These are phyloP conservation scores for Amylostereum areolatum DNA, from an alignment of 1,284 basidiomycete genomes.

Conservation along the genomic window DNA sequence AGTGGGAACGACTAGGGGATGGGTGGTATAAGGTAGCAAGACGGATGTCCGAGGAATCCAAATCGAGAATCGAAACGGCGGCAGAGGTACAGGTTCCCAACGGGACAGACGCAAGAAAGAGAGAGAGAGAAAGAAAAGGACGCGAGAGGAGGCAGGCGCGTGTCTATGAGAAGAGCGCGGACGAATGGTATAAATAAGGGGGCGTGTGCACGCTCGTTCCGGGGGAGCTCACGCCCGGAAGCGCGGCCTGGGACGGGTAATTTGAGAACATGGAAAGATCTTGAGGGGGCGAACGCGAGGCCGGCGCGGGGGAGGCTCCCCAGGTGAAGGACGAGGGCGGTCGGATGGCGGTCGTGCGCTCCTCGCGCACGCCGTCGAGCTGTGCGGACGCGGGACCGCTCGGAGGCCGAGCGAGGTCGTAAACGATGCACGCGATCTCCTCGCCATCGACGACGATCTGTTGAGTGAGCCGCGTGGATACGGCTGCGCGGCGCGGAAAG, in stretches of 20 bases:
- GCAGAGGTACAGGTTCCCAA: slow-evolving; percentile 5
- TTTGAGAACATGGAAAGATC: no score
- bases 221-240: no score
- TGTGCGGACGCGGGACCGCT: slow-evolving; percentile 51
- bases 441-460: slow-evolving; percentile 60
- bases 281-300: no score
- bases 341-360: slow-evolving; percentile 12
- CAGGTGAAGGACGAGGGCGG: slow-evolving; percentile 20
- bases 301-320: no score
- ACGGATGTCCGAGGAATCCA: no score
- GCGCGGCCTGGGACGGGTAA: no score
- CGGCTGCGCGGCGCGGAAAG: slow-evolving; percentile 27
- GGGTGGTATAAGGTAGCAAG: no score
- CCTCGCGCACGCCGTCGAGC: slow-evolving; percentile 49
- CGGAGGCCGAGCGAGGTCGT: slow-evolving; percentile 53
- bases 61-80: no score
- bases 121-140: slow-evolving; percentile 5
- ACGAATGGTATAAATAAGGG: slow-evolving; percentile 10
- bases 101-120: slow-evolving; percentile 3
- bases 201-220: not conserved
- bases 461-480: slow-evolving; percentile 53
- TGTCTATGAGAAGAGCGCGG: slow-evolving; percentile 14
- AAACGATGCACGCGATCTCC: slow-evolving; percentile 55
- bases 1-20: no score
- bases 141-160: slow-evolving; percentile 2